A percentile compares a stretch with the other conserved stretches of the same genome.
These are phyloP conservation scores for Aspergillus quadricinctus DNA, from an alignment of 2,329 filamentous ascomycete genomes.

Conservation along the genomic window DNA sequence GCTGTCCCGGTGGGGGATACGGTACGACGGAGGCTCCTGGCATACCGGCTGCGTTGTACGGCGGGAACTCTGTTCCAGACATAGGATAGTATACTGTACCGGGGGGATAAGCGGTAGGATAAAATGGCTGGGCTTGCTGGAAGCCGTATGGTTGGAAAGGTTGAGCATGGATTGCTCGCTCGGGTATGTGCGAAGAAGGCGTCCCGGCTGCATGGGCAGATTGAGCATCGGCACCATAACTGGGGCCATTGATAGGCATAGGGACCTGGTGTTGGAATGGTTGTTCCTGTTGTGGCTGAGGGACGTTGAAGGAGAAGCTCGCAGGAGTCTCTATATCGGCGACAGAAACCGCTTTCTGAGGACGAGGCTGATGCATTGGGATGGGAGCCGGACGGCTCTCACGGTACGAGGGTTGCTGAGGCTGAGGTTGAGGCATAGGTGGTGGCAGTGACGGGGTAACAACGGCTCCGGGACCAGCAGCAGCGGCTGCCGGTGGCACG, in stretches of 20 bases:
- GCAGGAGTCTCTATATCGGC: conserved; percentile 86
- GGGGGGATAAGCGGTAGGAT: conserved; percentile 54
- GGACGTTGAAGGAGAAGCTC: conserved; percentile 54
- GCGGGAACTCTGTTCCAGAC: conserved; percentile 33
- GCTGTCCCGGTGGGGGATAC: conserved; percentile 54
- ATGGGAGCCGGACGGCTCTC: conserved; percentile 59
- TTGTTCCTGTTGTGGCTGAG: conserved; percentile 67
- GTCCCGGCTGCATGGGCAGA: conserved; percentile 61
- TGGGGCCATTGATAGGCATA: conserved; percentile 60
- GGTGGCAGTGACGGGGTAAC: conserved; percentile 15
- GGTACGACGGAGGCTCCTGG: conserved; percentile 48
- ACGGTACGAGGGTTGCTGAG: conserved; percentile 53
- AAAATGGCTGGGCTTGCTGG: conserved; percentile 54
- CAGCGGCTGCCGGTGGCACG: conserved; percentile 14
- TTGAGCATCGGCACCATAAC: conserved; percentile 45
- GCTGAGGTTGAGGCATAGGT: conserved; percentile 42
- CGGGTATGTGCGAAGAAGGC: conserved; percentile 85
- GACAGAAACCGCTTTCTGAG: conserved; percentile 90
- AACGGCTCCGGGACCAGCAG: conserved; percentile 14
- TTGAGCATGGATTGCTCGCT: conserved; percentile 83
- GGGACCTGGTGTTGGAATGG: conserved; percentile 96
- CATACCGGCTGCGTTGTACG: conserved; percentile 45
- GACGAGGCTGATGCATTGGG: conserved; percentile 89
- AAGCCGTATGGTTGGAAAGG: conserved; percentile 78
- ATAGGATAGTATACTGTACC: conserved; percentile 67